A percentile compares a stretch with the other conserved stretches of the same genome.
These are phyloP conservation scores for Calonectria montana DNA, from an alignment of 2,329 filamentous ascomycete species.

Conservation along the genomic window DNA sequence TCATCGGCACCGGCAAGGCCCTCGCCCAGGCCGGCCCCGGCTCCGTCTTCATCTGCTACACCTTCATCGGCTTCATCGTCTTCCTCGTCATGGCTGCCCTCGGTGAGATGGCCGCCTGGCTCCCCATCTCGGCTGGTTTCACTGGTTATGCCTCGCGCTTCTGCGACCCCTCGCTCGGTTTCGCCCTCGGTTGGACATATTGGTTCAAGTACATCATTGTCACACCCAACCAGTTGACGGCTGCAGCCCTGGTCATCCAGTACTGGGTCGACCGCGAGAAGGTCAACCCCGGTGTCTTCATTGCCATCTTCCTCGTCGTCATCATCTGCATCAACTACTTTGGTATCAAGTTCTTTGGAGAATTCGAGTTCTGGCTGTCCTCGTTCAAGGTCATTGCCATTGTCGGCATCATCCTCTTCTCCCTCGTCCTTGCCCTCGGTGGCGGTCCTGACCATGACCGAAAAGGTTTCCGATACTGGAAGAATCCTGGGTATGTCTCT, in stretches of 20 bases:
- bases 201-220: constrained; percentile 88
- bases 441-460: constrained; percentile 72
- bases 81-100: constrained; percentile 85
- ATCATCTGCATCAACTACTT: constrained; percentile 77
- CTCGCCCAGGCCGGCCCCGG: constrained; percentile 68
- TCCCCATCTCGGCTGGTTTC: constrained; percentile 82
- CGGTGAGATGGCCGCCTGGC: constrained; percentile 87
- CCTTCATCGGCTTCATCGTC: constrained; percentile 76
- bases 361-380: constrained; percentile 71
- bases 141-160: constrained; percentile 84
- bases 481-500: constrained; percentile 58
- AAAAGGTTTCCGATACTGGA: constrained; percentile 76
- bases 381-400: constrained; percentile 78
- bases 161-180: constrained; percentile 83
- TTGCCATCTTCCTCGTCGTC: constrained; percentile 74
- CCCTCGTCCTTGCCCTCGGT: constrained; percentile 71
- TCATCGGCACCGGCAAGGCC: constrained; percentile 73
- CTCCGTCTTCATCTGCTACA: constrained; percentile 78
- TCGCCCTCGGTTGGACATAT: constrained; percentile 78
- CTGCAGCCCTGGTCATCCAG: constrained; percentile 80
- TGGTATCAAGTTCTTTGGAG: constrained; percentile 75
- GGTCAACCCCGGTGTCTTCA: constrained; percentile 84
- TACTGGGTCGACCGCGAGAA: constrained; percentile 76
- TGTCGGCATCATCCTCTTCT: constrained; percentile 73
- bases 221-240: constrained; percentile 87